phyloP scores from a whole-genome alignment of 441 rosid genomes.

The Hura crepitans region DNA sequence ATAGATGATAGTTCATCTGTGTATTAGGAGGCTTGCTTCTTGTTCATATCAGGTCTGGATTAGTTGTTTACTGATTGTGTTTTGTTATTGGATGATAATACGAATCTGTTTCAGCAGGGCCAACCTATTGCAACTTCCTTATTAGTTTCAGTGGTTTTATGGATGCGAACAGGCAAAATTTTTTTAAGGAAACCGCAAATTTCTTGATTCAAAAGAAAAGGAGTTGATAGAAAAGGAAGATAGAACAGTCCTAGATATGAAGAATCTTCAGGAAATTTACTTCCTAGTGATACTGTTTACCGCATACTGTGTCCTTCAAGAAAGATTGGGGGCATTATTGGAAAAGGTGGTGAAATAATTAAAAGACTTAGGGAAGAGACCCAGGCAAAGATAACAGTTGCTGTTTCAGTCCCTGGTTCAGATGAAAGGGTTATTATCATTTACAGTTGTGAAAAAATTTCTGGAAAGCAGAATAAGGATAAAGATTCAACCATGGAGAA shows the following conservation, averaged over 20 bases:
- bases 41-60: neutral
- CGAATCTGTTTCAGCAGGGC: conserved; percentile 6
- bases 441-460: conserved; percentile 36
- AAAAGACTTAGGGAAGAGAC: conserved; percentile 53
- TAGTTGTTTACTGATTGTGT: neutral
- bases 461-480: conserved; percentile 22
- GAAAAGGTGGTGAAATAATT: conserved; percentile 52
- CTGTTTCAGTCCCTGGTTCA: conserved; percentile 53
- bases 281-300: conserved; percentile 48
- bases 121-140: neutral
- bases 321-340: conserved; percentile 60
- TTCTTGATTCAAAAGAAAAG: conserved; percentile 45
- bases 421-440: conserved; percentile 61
- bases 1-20: neutral
- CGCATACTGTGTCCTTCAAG: conserved; percentile 55
- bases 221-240: conserved; percentile 35
- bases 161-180: conserved; percentile 38
- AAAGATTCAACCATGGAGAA: conserved; percentile 29
- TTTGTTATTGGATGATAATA: conserved; percentile 10
- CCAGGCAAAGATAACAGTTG: conserved; percentile 48
- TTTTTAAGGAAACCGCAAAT: conserved; percentile 36
- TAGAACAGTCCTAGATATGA: conserved; percentile 36
- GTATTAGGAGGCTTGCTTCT: neutral
- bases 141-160: conserved; percentile 24
- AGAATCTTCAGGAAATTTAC: conserved; percentile 30